Conservation (phyloP, 2,329 filamentous ascomycete species). For the Metarhizium sp. region DNA sequence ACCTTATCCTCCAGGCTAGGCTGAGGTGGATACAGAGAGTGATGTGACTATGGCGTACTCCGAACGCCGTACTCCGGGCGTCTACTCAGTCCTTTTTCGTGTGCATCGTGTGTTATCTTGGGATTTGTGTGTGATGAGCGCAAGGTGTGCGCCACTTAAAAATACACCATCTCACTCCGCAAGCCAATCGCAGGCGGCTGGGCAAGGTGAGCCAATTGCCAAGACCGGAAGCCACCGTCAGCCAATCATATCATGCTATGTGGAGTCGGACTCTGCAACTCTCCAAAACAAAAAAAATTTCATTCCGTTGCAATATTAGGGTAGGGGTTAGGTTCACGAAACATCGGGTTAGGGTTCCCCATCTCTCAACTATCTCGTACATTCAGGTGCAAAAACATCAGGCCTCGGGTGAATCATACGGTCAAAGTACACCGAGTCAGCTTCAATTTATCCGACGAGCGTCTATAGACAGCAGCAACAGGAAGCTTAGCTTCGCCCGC, state of each 20-base stretch:
- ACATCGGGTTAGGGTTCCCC: neutral
- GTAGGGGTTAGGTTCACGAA: neutral
- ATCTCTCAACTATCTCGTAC: neutral
- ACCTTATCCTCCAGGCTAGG: constrained; percentile 5
- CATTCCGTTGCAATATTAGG: neutral
- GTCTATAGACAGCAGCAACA: neutral
- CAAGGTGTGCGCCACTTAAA: too few relatives aligned
- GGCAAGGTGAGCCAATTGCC: neutral
- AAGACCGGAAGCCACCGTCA: neutral
- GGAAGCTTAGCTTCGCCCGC: neutral
- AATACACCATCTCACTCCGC: too few relatives aligned
- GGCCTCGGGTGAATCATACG: neutral
- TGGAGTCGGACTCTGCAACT: neutral
- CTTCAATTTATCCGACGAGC: neutral
- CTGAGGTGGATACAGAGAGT: constrained; percentile 1
- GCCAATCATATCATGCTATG: neutral
- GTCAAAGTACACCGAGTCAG: neutral
- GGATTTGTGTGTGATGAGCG: too few relatives aligned
- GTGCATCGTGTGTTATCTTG: too few relatives aligned
- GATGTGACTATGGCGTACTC: neutral
- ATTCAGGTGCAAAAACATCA: neutral
- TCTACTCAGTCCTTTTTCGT: too few relatives aligned
- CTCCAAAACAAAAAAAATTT: neutral
- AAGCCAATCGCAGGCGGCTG: neutral
- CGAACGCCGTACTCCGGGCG: too few relatives aligned